These are phyloP conservation scores for Aureobasidium uvarum DNA, from an alignment of 2,329 filamentous ascomycete species.

Conservation along the genomic window DNA sequence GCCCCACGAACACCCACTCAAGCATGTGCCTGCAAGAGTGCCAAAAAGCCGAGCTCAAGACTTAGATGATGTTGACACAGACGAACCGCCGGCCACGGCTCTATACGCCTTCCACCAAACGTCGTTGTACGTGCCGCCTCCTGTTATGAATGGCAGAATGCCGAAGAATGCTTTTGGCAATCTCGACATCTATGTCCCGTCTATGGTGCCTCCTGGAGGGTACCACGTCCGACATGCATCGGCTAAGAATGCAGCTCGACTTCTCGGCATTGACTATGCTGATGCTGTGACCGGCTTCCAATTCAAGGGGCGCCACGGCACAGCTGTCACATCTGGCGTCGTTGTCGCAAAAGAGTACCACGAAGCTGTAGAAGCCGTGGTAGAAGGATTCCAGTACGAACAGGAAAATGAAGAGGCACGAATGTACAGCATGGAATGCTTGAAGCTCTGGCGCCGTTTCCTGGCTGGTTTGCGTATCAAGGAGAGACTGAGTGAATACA, in stretches of 20 bases:
- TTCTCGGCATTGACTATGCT: slow-evolving; percentile 79
- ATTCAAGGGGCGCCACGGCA: slow-evolving; percentile 82
- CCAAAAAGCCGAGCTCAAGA: slow-evolving; percentile 33
- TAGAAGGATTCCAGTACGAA: slow-evolving; percentile 66
- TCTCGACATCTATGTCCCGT: slow-evolving; percentile 62
- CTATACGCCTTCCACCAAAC: slow-evolving; percentile 64
- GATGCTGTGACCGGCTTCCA: slow-evolving; percentile 88
- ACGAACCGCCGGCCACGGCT: slow-evolving; percentile 54
- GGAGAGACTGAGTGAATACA: slow-evolving; percentile 56
- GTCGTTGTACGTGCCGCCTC: slow-evolving; percentile 69
- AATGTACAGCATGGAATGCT: slow-evolving; percentile 48
- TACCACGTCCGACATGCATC: slow-evolving; percentile 57
- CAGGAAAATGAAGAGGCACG: slow-evolving; percentile 63
- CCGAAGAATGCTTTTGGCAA: slow-evolving; percentile 63
- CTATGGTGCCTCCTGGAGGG: slow-evolving; percentile 62
- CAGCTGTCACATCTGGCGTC: slow-evolving; percentile 74
- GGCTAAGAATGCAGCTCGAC: slow-evolving; percentile 67
- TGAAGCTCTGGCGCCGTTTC: slow-evolving; percentile 60
- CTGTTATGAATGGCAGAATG: slow-evolving; percentile 70
- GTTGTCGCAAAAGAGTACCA: slow-evolving; percentile 70
- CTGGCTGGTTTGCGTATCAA: slow-evolving; percentile 65
- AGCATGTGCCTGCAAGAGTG: slow-evolving; percentile 55
- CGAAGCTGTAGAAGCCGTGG: slow-evolving; percentile 68
- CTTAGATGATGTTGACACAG: slow-evolving; percentile 43
- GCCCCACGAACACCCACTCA: slow-evolving; percentile 72